Evolutionary conservation across 2,329 filamentous ascomycete genomes (phyloP), one percentile per base, ranked within the genome.

Genomic region (Decorospora gaudefroyi): DNA sequence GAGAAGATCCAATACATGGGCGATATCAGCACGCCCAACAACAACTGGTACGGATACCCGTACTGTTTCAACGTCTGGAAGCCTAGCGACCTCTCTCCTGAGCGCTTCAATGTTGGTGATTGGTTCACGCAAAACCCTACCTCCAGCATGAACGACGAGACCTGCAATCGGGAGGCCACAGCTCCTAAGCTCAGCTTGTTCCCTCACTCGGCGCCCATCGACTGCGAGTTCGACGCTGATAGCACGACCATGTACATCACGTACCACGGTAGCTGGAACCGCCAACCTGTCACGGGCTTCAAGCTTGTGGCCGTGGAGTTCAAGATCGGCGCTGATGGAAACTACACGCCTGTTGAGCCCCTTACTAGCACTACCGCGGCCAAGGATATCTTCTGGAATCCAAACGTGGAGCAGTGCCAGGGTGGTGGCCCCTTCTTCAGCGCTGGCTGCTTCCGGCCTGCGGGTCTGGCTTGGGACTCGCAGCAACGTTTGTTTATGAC

Each of bases 1-100:
- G 86, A 90, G 64, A 84, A 89, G 69, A 72, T 90, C 58, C 88
- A 89, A 68, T 87, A 81, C 65, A 80, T 85, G 51, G 85, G 86
- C 4, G 74, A 76, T 32, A 75, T 76, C 1, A 44, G 57, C 11
- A 61, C 55, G 37, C 58, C 62, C 25, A 71, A 77, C 65, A 72
- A 72, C 43, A 62, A 68, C 10, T 87, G 87, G 69, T 86, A 84
- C 61, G 86, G 86, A 11, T 90, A 88, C 59, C 86, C 87, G 2
- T 69, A 76, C 40, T 90, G 86, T 71, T 85, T 85, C 58, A 75
- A 84, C 0, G 73, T 85, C 13, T 88, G 85, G 84, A 74, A 79
- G 44, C 77, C 79, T 0, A 61, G 70, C 26, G 67, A 72, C 31
- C 69, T 78, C 64, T 72, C 74, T 19, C 77, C 78, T 32, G 69